Conservation (phyloP, 306 rosid genomes). For the Trifolium subterraneum region DNA sequence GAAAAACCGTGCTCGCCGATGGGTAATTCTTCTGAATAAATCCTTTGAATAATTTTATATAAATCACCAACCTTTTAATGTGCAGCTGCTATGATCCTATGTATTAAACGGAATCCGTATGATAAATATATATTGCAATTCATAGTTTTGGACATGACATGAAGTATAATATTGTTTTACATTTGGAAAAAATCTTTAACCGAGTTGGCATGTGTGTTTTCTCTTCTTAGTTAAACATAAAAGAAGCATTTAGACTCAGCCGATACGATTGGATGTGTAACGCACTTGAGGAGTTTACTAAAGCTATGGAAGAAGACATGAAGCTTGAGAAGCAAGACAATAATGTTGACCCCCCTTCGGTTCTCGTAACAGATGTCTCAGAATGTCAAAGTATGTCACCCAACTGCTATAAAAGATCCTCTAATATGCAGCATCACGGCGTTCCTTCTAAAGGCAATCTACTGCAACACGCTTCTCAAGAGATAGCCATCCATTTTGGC, state of each 20-base stretch:
- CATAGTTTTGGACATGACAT: background rate
- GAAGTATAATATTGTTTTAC: background rate
- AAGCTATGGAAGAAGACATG: constrained; percentile 58
- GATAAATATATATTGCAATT: background rate
- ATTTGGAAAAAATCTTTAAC: constrained; percentile 25
- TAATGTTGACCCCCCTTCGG: constrained; percentile 22
- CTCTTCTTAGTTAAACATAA: constrained; percentile 55
- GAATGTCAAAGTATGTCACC: constrained; percentile 55
- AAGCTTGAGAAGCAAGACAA: constrained; percentile 36
- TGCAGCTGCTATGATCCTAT: constrained; percentile 40
- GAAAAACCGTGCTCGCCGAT: constrained; percentile 63
- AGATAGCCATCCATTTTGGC: constrained; percentile 54
- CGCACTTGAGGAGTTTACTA: constrained; percentile 66
- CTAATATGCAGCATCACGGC: constrained; percentile 48
- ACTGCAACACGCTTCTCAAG: constrained; percentile 46
- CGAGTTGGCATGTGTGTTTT: constrained; percentile 19
- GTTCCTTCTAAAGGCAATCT: constrained; percentile 44
- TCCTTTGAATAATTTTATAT: constrained; percentile 1
- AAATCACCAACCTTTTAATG: constrained; percentile 36
- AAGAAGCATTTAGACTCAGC: constrained; percentile 70
- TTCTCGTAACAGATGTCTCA: constrained; percentile 42
- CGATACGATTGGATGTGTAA: constrained; percentile 90
- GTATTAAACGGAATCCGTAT: constrained; percentile 9
- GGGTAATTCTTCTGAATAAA: constrained; percentile 56
- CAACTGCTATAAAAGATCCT: constrained; percentile 50